Conservation (phyloP, 2,329 filamentous ascomycete genomes). For the Tolypocladium pustulatum region DNA sequence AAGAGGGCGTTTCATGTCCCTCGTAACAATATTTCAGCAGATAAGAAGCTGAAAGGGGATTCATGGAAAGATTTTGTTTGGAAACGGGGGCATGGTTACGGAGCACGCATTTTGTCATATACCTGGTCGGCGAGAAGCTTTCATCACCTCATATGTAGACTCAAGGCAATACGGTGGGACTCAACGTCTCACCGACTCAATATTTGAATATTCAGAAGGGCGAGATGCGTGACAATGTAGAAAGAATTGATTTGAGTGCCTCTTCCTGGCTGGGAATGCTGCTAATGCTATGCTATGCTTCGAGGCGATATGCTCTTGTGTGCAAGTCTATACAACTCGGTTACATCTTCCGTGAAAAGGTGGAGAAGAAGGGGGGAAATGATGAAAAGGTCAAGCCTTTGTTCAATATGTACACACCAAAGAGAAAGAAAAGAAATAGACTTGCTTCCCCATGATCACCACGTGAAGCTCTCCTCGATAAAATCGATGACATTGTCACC, state of each 20-base stretch:
- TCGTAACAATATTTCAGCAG: background rate
- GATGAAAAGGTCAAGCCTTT: background rate
- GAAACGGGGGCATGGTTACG: background rate
- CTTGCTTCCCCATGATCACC: constrained; percentile 25
- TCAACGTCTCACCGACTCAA: background rate
- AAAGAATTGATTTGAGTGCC: background rate
- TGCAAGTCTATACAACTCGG: constrained; percentile 2
- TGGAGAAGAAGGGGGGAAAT: background rate
- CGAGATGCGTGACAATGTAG: background rate
- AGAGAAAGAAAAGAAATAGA: constrained; percentile 3
- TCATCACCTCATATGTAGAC: background rate
- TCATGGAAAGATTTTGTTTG: background rate
- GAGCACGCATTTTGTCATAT: background rate
- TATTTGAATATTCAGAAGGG: background rate
- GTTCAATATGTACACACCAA: constrained; percentile 4
- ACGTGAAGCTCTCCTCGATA: constrained; percentile 67
- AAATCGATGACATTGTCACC: constrained; percentile 60
- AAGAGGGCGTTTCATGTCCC: background rate
- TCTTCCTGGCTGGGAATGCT: background rate
- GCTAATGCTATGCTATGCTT: constrained; percentile 1
- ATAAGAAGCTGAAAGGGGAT: background rate
- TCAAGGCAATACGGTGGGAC: background rate
- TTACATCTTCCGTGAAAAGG: background rate
- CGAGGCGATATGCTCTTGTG: background rate
- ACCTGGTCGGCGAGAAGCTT: background rate